Evolutionary conservation across 345 rosid genomes (phyloP).

Genomic region (Eutrema heterophyllum): DNA sequence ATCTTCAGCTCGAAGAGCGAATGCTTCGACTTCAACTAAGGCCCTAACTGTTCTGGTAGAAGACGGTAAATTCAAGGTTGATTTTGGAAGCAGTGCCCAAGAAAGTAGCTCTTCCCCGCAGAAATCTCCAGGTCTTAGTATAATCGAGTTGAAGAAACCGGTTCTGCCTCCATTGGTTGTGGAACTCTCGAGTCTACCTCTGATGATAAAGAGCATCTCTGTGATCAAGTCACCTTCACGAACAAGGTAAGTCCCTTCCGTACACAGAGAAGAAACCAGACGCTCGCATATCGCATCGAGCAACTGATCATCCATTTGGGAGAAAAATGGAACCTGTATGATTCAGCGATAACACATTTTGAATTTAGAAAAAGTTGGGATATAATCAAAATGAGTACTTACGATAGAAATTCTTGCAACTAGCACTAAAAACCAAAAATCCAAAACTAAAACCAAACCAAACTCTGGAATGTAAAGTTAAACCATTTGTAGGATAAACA

Average conservation of each 20-base stretch:
- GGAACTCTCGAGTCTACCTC: slow-evolving; percentile 88
- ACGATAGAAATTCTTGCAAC: neutral
- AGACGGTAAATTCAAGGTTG: slow-evolving; percentile 65
- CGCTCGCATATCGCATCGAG: slow-evolving; percentile 97
- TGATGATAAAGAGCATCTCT: slow-evolving; percentile 84
- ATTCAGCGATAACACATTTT: neutral
- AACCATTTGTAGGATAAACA: neutral
- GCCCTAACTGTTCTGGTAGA: slow-evolving; percentile 93
- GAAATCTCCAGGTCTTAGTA: slow-evolving; percentile 82
- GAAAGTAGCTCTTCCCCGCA: slow-evolving; percentile 92
- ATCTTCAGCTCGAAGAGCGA: slow-evolving; percentile 86
- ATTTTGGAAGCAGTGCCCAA: slow-evolving; percentile 92
- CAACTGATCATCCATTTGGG: slow-evolving; percentile 95
- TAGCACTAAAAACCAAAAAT: neutral
- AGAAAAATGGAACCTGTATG: slow-evolving; percentile 82
- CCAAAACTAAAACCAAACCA: neutral
- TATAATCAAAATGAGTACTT: neutral
- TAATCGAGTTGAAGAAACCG: slow-evolving; percentile 88
- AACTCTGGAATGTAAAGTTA: neutral
- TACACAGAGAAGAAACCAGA: slow-evolving; percentile 67
- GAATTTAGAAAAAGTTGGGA: neutral
- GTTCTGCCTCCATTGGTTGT: slow-evolving; percentile 92
- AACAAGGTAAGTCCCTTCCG: slow-evolving; percentile 74
- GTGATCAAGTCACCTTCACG: slow-evolving; percentile 93
- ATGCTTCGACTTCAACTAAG: slow-evolving; percentile 86